Conservation (phyloP, 495 filamentous ascomycete species). For the Podospora didyma region DNA sequence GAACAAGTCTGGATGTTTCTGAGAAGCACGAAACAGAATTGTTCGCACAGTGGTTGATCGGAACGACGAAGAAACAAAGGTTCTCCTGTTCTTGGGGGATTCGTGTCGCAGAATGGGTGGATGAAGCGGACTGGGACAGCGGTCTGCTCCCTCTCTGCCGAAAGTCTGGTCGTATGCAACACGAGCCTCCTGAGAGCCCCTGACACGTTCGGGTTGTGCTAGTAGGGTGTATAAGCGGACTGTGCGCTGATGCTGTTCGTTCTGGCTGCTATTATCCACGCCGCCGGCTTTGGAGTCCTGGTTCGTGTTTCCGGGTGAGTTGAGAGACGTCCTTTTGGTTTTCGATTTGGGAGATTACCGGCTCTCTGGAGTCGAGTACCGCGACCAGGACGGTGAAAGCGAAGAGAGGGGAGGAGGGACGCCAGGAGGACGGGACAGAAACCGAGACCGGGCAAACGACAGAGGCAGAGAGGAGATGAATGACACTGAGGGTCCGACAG, state of each 20-base stretch:
- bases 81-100: constrained; percentile 16
- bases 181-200: constrained; percentile 21
- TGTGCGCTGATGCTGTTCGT: not conserved
- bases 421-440: constrained; percentile 7
- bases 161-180: constrained; percentile 16
- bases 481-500: constrained; percentile 19
- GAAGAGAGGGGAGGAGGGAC: constrained; percentile 9
- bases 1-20: constrained; percentile 27
- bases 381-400: not conserved
- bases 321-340: not conserved
- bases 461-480: constrained; percentile 20
- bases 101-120: constrained; percentile 31
- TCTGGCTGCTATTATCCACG: not conserved
- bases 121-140: constrained; percentile 14
- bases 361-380: constrained; percentile 6
- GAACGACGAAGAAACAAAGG: constrained; percentile 22
- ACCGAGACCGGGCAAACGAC: constrained; percentile 9
- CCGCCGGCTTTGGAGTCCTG: no score
- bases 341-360: constrained; percentile 8
- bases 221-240: not conserved
- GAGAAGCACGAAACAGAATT: constrained; percentile 14
- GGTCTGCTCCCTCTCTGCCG: constrained; percentile 7
- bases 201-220: constrained; percentile 9
- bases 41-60: constrained; percentile 20
- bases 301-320: no score